Base-by-base conservation (phyloP, 2,329 filamentous ascomycete species). In the Diplodia sapinea region DNA sequence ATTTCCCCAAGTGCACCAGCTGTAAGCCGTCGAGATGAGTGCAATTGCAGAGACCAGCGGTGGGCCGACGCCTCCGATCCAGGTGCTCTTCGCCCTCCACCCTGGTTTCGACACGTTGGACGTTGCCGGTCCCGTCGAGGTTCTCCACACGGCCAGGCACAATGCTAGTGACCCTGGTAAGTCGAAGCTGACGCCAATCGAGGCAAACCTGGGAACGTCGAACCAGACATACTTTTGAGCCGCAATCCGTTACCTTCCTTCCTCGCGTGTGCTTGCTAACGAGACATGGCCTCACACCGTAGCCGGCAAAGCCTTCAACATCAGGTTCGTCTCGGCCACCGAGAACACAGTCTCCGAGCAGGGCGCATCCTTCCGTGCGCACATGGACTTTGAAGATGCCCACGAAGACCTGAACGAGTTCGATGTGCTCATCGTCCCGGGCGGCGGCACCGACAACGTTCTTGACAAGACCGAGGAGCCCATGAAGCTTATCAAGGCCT, bases 341-440 rank as follows among this genome's bases (percentile, higher is more conserved):
- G 79, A 83, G 67, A 76, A 81, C 70, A 82, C 84, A 74, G 81
- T 80, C 68, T 85, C 85, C 54, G 78, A 79, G 66, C 85, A 93
- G 78, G 91, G 91, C 72, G 85, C 90, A 75, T 84, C 88, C 73
- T 82, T 95, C 78, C 87, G 87, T 74, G 88, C 91, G 70, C 89
- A 95, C 79, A 89, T 94, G 78, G 85, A 88, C 77, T 93, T 87
- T 84, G 90, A 91, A 76, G 91, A 94, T 76, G 92, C 91, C 70
- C 86, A 92, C 79, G 87, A 92, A 69, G 81, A 82, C 72, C 86
- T 93, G 59, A 82, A 89, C 71, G 90, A 93, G 71, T 94, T 91
- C 77, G 92, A 96, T 78, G 85, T 95, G 70, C 85, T 96, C 72
- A 85, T 95, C 78, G 82, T 96, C 71, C 85, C 93, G 33, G 92